Base-by-base conservation (phyloP, 208 protist genomes). In the Blastocrithidia nonstop region DNA sequence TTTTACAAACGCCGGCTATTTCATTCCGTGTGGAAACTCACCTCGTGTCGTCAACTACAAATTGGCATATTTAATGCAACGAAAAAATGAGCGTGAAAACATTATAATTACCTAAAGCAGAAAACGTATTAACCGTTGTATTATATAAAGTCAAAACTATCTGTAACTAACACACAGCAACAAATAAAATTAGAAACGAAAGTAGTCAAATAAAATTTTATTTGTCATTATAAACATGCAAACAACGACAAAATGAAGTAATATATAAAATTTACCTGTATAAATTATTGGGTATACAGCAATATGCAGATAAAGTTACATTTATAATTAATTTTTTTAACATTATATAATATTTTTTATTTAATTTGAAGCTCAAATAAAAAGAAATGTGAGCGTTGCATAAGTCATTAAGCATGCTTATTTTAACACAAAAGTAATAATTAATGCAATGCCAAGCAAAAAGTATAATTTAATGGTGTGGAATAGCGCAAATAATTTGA, bases 1-100 rank as follows among this genome's bases (percentile, higher is more conserved):
- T 38, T 82, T 87, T 11, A 91, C 70, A 41, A 88, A 91, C 0
- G 66, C 77, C 31, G 82, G 77, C 42, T 87, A 74, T 35, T 91
- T 88, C 75, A 91, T 84, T n/a, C 82, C 82, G 50, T 91, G 82
- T 8, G 82, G 82, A 61, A 91, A 91, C 47, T 91, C 82, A 31
- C 82, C 82, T 6, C 82, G 55, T 6, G 82, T 91, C 6, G 82
- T 79, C 9, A 91, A 54, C 40, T 91, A 77, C 17, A 91, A 47
- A 37, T 91, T 81, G 1, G 77, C 82, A 42, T 91, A 91, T 45
- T 88, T 87, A 77, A 91, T 91, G 35, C 26, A 48, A 4, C 33
- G 35, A 5, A 16, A 29, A 6, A 33, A 35, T n/a, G 50, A 62
- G 8, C 56, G 51, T 0, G 66, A 57, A 24, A 88, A 36, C 78